Evolutionary conservation across 140 eudicot species (phyloP).

Genomic region (Bidens hawaiensis): DNA sequence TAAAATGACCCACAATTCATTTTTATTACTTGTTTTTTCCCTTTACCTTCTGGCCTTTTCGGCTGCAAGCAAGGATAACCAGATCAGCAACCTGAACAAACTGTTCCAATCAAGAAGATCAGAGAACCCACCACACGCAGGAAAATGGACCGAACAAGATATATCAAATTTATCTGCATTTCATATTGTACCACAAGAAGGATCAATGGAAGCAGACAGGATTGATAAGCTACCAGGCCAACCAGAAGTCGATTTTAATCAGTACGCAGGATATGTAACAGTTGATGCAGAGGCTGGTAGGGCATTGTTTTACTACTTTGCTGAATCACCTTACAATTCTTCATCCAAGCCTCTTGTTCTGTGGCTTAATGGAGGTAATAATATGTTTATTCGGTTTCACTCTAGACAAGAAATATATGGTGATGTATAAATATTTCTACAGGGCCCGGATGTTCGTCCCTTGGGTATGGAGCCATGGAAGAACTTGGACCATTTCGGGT

Average conservation of each 20-base stretch:
- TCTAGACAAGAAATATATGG: too few relatives aligned
- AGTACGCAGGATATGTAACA: too few relatives aligned
- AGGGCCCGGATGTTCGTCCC: conserved; percentile 73
- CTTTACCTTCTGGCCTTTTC: neutral
- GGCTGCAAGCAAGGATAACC: neutral
- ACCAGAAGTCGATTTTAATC: too few relatives aligned
- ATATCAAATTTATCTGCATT: conserved; percentile 16
- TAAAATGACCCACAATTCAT: conserved; percentile 5
- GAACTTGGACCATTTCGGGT: too few relatives aligned
- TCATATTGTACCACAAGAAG: conserved; percentile 12
- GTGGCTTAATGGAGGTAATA: conserved; percentile 43
- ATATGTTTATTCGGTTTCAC: neutral
- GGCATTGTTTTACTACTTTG: too few relatives aligned
- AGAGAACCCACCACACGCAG: conserved; percentile 2
- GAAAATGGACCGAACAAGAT: conserved; percentile 18
- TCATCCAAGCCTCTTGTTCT: conserved; percentile 33
- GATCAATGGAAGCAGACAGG: conserved; percentile 22
- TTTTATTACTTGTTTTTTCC: conserved; percentile 1
- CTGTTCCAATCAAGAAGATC: conserved; percentile 20
- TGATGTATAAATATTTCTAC: too few relatives aligned
- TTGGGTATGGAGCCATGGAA: conserved; percentile 57
- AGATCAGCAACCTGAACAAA: conserved; percentile 22
- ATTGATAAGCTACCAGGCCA: conserved; percentile 20
- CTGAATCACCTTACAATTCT: too few relatives aligned
- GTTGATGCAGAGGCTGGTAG: too few relatives aligned